Conservation (phyloP, 2,329 filamentous ascomycete species). For the Colletotrichum sublineola region DNA sequence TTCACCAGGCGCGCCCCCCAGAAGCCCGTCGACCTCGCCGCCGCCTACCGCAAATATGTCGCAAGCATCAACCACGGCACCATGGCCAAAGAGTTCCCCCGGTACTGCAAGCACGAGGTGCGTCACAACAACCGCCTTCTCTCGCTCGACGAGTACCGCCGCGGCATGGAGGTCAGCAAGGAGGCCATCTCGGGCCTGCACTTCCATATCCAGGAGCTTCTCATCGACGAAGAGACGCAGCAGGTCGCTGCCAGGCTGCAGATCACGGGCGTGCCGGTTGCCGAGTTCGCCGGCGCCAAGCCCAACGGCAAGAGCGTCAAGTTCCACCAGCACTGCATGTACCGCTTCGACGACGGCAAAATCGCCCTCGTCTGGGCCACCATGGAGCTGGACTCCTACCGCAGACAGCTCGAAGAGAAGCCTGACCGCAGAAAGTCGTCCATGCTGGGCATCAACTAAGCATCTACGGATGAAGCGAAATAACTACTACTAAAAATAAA, state of each 20-base stretch:
- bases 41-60: constrained; percentile 49
- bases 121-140: constrained; percentile 49
- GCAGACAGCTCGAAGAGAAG: constrained; percentile 36
- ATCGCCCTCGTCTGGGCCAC: constrained; percentile 52
- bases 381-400: constrained; percentile 49
- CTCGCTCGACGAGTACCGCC: constrained; percentile 46
- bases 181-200: constrained; percentile 48
- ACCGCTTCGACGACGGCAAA: constrained; percentile 50
- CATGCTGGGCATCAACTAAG: constrained; percentile 36
- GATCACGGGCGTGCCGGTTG: constrained; percentile 49
- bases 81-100: constrained; percentile 45
- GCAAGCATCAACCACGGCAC: constrained; percentile 50
- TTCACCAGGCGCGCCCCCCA: constrained; percentile 20
- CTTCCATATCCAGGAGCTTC: constrained; percentile 46
- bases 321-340: constrained; percentile 53
- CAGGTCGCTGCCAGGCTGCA: constrained; percentile 50
- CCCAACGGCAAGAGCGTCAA: constrained; percentile 48
- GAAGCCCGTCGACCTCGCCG: constrained; percentile 19
- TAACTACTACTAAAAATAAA: neutral
- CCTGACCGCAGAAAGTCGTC: constrained; percentile 28
- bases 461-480: accelerated
- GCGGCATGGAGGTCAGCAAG: constrained; percentile 48
- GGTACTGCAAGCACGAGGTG: constrained; percentile 47
- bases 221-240: constrained; percentile 51
- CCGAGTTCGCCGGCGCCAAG: constrained; percentile 46